Percentiles rank a stretch among this genome's conserved stretches.
These are phyloP conservation scores for Coix lacrymajobi DNA, from an alignment of 176 grass and related monocot species.

Conservation along the genomic window DNA sequence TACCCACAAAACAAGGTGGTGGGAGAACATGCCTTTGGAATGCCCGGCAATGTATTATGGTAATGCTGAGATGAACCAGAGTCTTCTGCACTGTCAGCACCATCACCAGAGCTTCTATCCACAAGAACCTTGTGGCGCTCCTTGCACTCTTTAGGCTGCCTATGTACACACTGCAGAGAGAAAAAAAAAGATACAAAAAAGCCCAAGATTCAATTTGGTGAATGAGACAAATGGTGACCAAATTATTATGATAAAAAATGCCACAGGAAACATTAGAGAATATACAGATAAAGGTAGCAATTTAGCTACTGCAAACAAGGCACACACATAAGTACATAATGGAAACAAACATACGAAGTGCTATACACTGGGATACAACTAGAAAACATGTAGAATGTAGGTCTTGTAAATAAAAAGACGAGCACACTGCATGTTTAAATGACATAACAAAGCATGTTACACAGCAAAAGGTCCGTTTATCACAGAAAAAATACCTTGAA, in stretches of 20 bases:
- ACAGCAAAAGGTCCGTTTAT: background rate
- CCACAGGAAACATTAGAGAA: background rate
- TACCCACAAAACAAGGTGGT: background rate
- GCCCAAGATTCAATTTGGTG: conserved; percentile 7
- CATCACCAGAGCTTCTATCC: conserved; percentile 79
- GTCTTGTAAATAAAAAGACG: conserved; percentile 6
- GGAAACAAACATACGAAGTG: conserved; percentile 5
- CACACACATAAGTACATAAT: background rate
- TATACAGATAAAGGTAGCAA: background rate
- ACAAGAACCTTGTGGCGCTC: conserved; percentile 83
- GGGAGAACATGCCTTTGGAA: conserved; percentile 49
- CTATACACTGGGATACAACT: background rate
- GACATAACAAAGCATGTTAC: conserved; percentile 4
- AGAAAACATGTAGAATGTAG: conserved; percentile 1
- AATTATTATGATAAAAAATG: conserved; percentile 1
- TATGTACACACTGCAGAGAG: conserved; percentile 70
- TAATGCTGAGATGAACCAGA: conserved; percentile 95
- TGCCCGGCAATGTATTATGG: conserved; percentile 48
- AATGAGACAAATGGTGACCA: conserved; percentile 2
- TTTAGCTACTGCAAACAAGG: background rate
- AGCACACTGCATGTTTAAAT: background rate
- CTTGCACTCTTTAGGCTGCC: conserved; percentile 84
- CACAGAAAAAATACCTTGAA: conserved; percentile 60
- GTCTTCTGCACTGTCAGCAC: conserved; percentile 94
- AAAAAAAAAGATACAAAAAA: conserved; percentile 12